Percentiles rank a stretch among this genome's conserved stretches.
Conservation (phyloP, 2,329 filamentous ascomycete genomes). For the Hypoxylon sp. region DNA sequence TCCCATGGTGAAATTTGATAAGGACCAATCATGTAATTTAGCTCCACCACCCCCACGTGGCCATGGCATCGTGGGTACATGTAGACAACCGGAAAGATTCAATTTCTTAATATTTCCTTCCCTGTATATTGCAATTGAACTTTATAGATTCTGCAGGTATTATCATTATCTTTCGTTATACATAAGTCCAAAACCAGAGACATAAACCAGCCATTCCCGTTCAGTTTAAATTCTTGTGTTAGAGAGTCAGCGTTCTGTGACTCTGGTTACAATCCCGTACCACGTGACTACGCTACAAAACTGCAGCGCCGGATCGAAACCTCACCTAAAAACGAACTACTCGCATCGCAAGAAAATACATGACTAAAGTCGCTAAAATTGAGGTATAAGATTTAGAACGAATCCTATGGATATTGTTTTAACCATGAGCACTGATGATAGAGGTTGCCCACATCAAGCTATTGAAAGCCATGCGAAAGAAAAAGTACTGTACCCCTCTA, state of each 20-base stretch:
- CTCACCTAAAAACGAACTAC: neutral
- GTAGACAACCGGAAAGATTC: too few species aligned
- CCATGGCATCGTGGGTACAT: too few species aligned
- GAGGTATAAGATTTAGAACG: neutral
- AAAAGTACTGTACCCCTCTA: too few species aligned
- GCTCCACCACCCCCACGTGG: neutral
- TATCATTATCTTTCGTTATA: neutral
- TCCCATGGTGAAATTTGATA: neutral
- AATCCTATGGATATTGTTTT: too few species aligned
- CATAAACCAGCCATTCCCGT: neutral
- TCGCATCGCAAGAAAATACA: neutral
- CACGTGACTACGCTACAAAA: neutral
- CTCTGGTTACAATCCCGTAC: neutral
- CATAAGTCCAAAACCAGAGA: rapidly evolving
- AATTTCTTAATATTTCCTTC: too few species aligned
- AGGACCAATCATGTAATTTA: constrained; percentile 4
- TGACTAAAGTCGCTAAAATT: neutral
- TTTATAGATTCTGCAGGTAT: too few species aligned
- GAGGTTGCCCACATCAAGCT: too few species aligned
- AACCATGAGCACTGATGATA: too few species aligned
- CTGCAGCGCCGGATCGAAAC: neutral
- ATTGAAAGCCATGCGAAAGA: too few species aligned
- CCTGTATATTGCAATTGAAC: too few species aligned
- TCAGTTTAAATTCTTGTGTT: neutral
- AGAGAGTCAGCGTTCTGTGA: neutral